Conservation (phyloP, 2,329 filamentous ascomycete genomes). For the Aspergillus sp. region DNA sequence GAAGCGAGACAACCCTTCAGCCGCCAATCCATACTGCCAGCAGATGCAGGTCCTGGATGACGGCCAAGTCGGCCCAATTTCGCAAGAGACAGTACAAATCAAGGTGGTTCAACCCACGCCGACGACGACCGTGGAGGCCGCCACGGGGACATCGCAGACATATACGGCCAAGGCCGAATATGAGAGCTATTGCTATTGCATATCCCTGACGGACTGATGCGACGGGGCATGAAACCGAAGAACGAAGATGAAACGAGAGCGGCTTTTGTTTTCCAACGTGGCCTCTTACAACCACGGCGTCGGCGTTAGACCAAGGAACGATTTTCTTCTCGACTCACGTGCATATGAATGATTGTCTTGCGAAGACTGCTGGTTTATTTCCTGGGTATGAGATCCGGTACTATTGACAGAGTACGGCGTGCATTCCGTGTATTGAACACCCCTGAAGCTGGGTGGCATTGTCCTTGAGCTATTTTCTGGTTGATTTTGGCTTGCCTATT, state of each 20-base stretch:
- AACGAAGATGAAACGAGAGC: slow-evolving; percentile 11
- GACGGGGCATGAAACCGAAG: not conserved
- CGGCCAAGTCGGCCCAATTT: slow-evolving; percentile 41
- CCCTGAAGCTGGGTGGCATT: slow-evolving; percentile 3
- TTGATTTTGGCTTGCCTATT: not conserved
- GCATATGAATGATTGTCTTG: slow-evolving; percentile 26
- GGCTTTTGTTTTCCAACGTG: not conserved
- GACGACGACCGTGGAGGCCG: slow-evolving; percentile 35
- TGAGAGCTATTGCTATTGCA: slow-evolving; percentile 39
- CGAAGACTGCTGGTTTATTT: slow-evolving; percentile 15
- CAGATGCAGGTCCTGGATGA: slow-evolving; percentile 63
- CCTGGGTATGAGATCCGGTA: slow-evolving; percentile 15
- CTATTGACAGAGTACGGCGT: slow-evolving; percentile 15
- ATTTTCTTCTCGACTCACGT: slow-evolving; percentile 19
- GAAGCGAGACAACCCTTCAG: slow-evolving; percentile 52
- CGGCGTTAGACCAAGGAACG: slow-evolving; percentile 21
- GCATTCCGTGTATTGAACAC: slow-evolving; percentile 14
- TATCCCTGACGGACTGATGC: slow-evolving; percentile 36
- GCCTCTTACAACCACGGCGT: slow-evolving; percentile 14
- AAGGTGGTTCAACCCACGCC: slow-evolving; percentile 39
- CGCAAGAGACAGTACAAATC: slow-evolving; percentile 33
- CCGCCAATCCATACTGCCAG: slow-evolving; percentile 60
- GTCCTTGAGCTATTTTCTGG: not conserved
- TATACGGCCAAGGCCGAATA: slow-evolving; percentile 39
- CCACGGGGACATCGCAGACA: slow-evolving; percentile 31